These are phyloP conservation scores for Clonostachys chloroleuca DNA, from an alignment of 2,329 filamentous ascomycete genomes.

Conservation along the genomic window DNA sequence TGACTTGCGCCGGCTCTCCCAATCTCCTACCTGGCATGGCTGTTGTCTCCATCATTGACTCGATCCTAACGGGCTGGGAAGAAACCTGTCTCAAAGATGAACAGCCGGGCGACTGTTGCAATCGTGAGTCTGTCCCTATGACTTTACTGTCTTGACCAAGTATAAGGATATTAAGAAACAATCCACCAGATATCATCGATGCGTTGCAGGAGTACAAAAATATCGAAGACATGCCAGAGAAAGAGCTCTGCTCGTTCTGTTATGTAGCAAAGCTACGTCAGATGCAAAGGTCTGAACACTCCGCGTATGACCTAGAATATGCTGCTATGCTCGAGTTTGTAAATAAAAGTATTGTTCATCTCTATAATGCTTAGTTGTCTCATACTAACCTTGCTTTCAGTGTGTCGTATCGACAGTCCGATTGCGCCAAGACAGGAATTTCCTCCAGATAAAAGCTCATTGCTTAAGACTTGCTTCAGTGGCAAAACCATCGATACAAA, in stretches of 20 bases:
- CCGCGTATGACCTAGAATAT: slow-evolving; percentile 4
- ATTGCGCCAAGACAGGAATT: no score
- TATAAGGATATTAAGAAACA: no score
- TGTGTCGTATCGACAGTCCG: no score
- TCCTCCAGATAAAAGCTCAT: no score
- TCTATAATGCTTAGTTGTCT: neutral
- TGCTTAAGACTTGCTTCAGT: no score
- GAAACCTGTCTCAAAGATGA: slow-evolving; percentile 4
- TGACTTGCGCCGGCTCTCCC: neutral
- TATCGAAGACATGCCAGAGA: slow-evolving; percentile 3
- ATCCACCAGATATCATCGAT: slow-evolving; percentile 2
- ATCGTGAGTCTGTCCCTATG: neutral
- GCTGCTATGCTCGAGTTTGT: slow-evolving; percentile 1
- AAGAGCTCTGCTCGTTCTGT: slow-evolving; percentile 10
- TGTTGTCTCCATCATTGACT: neutral
- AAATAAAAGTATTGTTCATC: slow-evolving; percentile 1
- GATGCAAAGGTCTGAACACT: slow-evolving; percentile 8
- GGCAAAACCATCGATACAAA: neutral
- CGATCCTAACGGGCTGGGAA: slow-evolving; percentile 1
- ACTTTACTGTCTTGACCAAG: no score
- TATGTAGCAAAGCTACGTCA: slow-evolving; percentile 3
- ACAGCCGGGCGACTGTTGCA: slow-evolving; percentile 2
- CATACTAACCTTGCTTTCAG: no score
- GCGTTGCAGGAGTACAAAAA: neutral
- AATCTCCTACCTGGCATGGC: neutral